Evolutionary conservation across 192 early-diverging fungal species (phyloP).

Genomic region (Coemansia asiatica): DNA sequence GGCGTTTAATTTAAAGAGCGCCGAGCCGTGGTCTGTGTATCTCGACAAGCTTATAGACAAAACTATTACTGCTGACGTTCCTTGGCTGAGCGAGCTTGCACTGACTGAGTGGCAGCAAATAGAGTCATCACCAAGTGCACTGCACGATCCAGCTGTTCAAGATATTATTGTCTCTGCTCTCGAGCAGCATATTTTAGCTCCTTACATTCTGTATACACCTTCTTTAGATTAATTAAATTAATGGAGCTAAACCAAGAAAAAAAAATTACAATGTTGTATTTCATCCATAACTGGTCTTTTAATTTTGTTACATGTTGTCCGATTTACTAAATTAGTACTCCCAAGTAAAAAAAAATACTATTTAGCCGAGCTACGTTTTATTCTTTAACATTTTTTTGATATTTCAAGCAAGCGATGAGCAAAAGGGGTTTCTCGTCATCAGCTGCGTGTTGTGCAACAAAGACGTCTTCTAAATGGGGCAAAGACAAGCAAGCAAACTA

Average conservation of each 20-base stretch:
- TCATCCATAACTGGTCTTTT: background rate
- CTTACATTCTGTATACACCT: background rate
- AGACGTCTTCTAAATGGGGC: background rate
- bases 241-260: too few relatives aligned
- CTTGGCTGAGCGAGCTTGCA: conserved; percentile 22
- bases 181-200: conserved; percentile 10
- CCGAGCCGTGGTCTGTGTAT: conserved; percentile 41
- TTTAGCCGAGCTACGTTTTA: too few relatives aligned
- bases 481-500: conserved; percentile 18
- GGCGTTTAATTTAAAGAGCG: conserved; percentile 1
- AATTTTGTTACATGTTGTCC: too few relatives aligned
- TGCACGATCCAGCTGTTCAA: background rate
- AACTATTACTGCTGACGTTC: conserved; percentile 7
- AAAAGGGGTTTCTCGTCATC: background rate
- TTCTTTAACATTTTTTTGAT: too few relatives aligned
- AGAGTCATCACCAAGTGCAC: background rate
- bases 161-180: background rate
- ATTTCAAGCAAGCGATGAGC: background rate
- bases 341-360: too few relatives aligned
- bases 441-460: background rate
- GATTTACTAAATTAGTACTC: too few relatives aligned
- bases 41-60: conserved; percentile 21
- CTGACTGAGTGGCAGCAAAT: conserved; percentile 11
- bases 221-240: too few relatives aligned
- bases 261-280: too few relatives aligned